Percentiles rank a stretch among this genome's conserved stretches.
Conservation (phyloP, 345 rosid species). For the Gossypium herbaceum region DNA sequence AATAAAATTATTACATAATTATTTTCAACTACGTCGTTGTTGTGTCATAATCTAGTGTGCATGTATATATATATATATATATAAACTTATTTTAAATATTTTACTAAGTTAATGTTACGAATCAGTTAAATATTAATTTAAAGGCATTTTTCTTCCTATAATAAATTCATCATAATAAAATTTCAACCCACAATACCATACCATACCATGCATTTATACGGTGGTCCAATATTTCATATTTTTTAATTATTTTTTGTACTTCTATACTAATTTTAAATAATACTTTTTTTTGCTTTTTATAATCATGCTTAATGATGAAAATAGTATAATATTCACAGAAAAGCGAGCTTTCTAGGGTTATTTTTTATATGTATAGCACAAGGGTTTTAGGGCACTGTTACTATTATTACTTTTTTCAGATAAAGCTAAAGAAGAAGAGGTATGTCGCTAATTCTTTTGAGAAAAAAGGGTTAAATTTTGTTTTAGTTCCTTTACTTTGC, state of each 20-base stretch:
- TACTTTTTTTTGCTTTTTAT: neutral
- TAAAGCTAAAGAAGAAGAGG: slow-evolving; percentile 24
- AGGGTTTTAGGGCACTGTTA: slow-evolving; percentile 2
- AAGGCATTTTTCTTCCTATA: too few relatives aligned
- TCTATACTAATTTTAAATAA: neutral
- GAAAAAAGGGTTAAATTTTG: neutral
- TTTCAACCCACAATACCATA: too few relatives aligned
- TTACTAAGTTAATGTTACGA: fast-evolving
- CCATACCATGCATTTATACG: too few relatives aligned
- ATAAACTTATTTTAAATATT: too few relatives aligned
- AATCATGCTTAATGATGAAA: slow-evolving; percentile 33
- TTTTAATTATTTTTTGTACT: too few relatives aligned
- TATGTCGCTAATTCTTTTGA: slow-evolving; percentile 16
- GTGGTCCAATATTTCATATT: too few relatives aligned
- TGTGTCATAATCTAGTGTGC: too few relatives aligned
- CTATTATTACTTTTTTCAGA: slow-evolving; percentile 16
- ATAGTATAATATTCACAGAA: slow-evolving; percentile 32
- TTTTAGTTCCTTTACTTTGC: too few relatives aligned
- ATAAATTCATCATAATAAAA: too few relatives aligned
- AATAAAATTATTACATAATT: too few relatives aligned
- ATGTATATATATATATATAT: too few relatives aligned
- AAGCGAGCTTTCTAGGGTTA: slow-evolving; percentile 21
- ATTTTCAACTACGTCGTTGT: fast-evolving
- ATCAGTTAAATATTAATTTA: too few relatives aligned
- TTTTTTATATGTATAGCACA: slow-evolving; percentile 14